Base-by-base conservation (phyloP, 768 basidiomycete genomes). In the Crucibulum laeve region DNA sequence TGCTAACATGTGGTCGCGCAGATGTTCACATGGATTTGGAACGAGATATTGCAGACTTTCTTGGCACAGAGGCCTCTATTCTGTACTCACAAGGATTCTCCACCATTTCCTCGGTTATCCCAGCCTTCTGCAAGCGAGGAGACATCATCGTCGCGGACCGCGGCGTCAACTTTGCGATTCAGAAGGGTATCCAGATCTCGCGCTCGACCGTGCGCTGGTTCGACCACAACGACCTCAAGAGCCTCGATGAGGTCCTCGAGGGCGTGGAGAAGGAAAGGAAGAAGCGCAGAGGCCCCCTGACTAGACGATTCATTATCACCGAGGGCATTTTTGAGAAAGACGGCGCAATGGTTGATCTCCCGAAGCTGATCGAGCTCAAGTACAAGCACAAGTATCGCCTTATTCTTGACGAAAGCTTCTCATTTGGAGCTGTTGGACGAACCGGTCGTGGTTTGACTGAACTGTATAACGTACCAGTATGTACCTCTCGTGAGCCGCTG, bases 111-210 rank as follows among this genome's bases (percentile, higher is more conserved):
- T 95, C 92, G 13, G 91, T 94, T 55, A 96, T 98, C 47, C 91
- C 96, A 0, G 91, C 96, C 1, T 99, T 98, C 66, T 91, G 88
- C 73, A 98, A 99, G 62, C 82, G 95, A 48, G 94, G 93, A 1
- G 95, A 99, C 56, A 82, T 99, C 56, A 94, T 99, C 56, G 89
- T 99, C n/a, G 93, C 92, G 3, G 95, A 99, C 63, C 82, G 91
- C n/a, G 80, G 84, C n/a, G 84, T 93, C 53, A 95, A 89, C 64
- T 92, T 98, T 62, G 83, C 90, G 13, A 89, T 97, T 43, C 94
- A 97, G 61, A 95, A 93, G 64, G 96, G 95, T 14, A 81, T 98
- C 22, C 87, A 95, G 60, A 91, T 97, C 47, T 89, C 87, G 15
- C 84, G 96, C 30, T 90, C 84, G 4, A 92, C 87, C 0, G 80